Evolutionary conservation across 805 yeast genomes (phyloP).

Genomic region (Yamadazyma sp.): DNA sequence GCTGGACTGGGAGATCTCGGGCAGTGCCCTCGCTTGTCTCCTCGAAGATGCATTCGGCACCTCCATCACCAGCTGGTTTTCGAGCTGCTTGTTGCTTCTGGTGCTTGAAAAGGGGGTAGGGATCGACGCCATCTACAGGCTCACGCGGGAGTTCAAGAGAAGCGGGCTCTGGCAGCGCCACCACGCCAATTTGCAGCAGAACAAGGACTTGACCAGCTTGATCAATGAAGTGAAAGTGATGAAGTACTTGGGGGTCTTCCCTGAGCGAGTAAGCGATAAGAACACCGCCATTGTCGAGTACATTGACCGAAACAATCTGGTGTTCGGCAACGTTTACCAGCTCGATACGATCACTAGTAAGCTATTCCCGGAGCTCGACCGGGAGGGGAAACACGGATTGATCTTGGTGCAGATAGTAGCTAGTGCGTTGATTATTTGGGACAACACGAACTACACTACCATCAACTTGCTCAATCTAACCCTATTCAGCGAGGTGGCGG

Average conservation of each 20-base stretch:
- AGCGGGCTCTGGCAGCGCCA: not conserved
- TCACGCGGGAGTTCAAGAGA: not conserved
- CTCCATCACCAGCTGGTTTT: slow-evolving; percentile 7
- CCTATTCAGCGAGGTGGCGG: not conserved
- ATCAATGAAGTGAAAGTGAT: slow-evolving; percentile 10
- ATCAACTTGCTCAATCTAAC: slow-evolving; percentile 11
- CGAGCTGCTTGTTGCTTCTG: not conserved
- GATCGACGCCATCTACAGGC: not conserved
- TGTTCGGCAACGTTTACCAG: slow-evolving; percentile 2
- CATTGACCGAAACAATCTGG: slow-evolving; percentile 1
- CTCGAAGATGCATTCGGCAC: slow-evolving; percentile 1
- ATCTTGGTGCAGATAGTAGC: slow-evolving; percentile 12
- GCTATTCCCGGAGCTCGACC: slow-evolving; percentile 5
- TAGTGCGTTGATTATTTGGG: slow-evolving; percentile 12
- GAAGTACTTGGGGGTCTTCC: not conserved
- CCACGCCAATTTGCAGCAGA: slow-evolving; percentile 1
- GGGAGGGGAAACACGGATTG: slow-evolving; percentile 5
- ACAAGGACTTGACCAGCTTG: slow-evolving; percentile 11
- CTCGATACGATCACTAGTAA: not conserved
- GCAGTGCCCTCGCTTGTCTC: not conserved
- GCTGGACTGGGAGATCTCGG: not conserved
- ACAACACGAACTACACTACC: not conserved
- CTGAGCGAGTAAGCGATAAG: not conserved
- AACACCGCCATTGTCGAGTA: not conserved
- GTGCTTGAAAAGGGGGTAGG: slow-evolving; percentile 2